A percentile compares a stretch with the other conserved stretches of the same genome.
phyloP scores from a whole-genome alignment of 1,284 basidiomycete genomes.

The Sanghuangporus weigelae region DNA sequence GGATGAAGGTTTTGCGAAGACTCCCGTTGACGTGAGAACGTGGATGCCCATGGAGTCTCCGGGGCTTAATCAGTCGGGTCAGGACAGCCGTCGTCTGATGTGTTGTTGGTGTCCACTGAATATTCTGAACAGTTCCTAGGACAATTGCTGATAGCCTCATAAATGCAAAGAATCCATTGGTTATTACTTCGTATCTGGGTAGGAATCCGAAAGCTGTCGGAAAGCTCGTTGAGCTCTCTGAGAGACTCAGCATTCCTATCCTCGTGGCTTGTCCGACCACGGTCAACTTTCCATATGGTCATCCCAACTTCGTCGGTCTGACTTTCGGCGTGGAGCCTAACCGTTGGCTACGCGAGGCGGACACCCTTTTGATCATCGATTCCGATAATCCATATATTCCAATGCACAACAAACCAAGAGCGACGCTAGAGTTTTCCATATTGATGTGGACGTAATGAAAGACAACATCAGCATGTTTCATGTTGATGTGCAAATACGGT shows the following conservation, averaged over 20 bases:
- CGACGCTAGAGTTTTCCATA: conserved; percentile 47
- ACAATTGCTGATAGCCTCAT: conserved; percentile 46
- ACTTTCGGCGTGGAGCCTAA: conserved; percentile 42
- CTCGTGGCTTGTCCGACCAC: conserved; percentile 45
- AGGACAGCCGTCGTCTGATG: conserved; percentile 7
- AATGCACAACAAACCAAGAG: conserved; percentile 35
- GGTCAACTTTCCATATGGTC: conserved; percentile 53
- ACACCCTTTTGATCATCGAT: conserved; percentile 60
- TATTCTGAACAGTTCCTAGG: conserved; percentile 31
- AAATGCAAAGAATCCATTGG: conserved; percentile 48
- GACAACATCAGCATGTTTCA: conserved; percentile 48
- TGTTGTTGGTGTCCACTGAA: background rate
- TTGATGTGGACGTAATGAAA: conserved; percentile 63
- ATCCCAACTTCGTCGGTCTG: conserved; percentile 48
- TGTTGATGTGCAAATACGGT: conserved; percentile 50
- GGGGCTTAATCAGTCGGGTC: conserved; percentile 46
- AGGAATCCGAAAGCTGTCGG: conserved; percentile 45
- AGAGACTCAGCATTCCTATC: conserved; percentile 49
- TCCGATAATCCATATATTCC: conserved; percentile 63
- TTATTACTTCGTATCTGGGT: conserved; percentile 60
- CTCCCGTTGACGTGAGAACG: conserved; percentile 28
- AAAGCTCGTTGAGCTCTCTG: conserved; percentile 44
- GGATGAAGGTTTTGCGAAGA: conserved; percentile 32
- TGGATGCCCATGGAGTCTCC: conserved; percentile 49
- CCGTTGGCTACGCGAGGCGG: conserved; percentile 44